Percentiles rank a stretch among this genome's conserved stretches.
Conservation (phyloP, 2,329 filamentous ascomycete species). For the Fusarium sp. region DNA sequence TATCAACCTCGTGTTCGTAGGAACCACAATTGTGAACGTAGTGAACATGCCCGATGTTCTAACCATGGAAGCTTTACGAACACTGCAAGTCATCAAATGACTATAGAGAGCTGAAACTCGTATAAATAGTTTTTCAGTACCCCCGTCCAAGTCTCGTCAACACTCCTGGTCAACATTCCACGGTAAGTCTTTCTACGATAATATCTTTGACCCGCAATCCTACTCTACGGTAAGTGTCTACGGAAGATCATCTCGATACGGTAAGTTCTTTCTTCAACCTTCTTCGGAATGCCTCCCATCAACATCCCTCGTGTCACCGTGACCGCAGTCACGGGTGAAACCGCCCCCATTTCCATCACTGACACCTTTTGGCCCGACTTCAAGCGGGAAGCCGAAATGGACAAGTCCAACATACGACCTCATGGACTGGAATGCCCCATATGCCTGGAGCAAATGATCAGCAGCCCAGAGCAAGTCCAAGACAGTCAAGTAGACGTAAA, state of each 20-base stretch:
- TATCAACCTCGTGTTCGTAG: no score
- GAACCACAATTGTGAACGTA: no score
- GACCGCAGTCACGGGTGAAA: neutral
- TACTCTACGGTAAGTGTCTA: no score
- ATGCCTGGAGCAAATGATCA: neutral
- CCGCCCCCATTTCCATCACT: neutral
- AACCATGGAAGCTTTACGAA: no score
- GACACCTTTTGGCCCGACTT: neutral
- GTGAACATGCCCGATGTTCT: no score
- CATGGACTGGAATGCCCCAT: neutral
- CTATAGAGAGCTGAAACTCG: accelerated
- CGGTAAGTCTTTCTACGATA: neutral
- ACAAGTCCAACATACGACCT: neutral
- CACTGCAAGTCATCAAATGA: no score
- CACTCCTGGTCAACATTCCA: neutral
- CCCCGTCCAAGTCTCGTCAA: neutral
- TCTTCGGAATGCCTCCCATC: neutral
- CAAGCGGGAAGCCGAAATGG: neutral
- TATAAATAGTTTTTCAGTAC: neutral
- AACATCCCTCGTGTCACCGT: neutral
- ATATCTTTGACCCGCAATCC: neutral
- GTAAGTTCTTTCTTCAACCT: no score
- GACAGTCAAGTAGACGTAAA: no score
- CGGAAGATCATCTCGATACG: no score
- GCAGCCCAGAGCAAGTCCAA: neutral